Conservation (phyloP, 129 eudicot species). For the Flaveria ramosissima region DNA sequence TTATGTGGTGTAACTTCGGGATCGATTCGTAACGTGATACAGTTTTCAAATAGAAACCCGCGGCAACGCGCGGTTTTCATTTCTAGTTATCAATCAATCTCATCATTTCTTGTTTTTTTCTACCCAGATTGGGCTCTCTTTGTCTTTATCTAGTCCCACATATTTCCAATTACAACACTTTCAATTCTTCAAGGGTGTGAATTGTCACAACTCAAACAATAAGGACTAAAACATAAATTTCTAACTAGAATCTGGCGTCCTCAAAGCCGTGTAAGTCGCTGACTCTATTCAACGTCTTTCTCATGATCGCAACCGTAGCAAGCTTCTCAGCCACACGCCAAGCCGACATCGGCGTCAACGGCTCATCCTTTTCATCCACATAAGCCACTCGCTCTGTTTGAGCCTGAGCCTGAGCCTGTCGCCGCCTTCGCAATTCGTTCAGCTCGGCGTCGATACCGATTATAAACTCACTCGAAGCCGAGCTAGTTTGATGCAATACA, state of each 20-base stretch:
- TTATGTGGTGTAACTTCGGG: too few species aligned
- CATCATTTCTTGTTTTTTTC: slow-evolving; percentile 33
- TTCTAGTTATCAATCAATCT: slow-evolving; percentile 39
- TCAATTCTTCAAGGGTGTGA: slow-evolving; percentile 6
- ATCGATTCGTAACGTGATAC: too few species aligned
- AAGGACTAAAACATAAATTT: slow-evolving; percentile 22
- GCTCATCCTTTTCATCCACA: slow-evolving; percentile 71
- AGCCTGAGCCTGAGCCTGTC: slow-evolving; percentile 34
- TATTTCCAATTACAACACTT: not conserved
- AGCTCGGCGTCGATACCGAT: slow-evolving; percentile 64
- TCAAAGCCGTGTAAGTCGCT: slow-evolving; percentile 99
- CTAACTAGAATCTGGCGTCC: slow-evolving; percentile 75
- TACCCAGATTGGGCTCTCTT: slow-evolving; percentile 24
- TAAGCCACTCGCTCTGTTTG: slow-evolving; percentile 18
- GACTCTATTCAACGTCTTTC: slow-evolving; percentile 77
- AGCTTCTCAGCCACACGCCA: slow-evolving; percentile 94
- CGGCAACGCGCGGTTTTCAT: too few species aligned
- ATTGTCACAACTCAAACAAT: slow-evolving; percentile 10
- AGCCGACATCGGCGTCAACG: slow-evolving; percentile 94
- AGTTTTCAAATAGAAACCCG: too few species aligned
- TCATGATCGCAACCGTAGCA: slow-evolving; percentile 91
- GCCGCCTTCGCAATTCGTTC: slow-evolving; percentile 47
- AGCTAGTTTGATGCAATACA: slow-evolving; percentile 46
- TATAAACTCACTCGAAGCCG: slow-evolving; percentile 49
- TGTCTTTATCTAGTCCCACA: slow-evolving; percentile 48